Evolutionary conservation across 176 grass and related monocot species (phyloP).

Genomic region (Melocanna baccifera): DNA sequence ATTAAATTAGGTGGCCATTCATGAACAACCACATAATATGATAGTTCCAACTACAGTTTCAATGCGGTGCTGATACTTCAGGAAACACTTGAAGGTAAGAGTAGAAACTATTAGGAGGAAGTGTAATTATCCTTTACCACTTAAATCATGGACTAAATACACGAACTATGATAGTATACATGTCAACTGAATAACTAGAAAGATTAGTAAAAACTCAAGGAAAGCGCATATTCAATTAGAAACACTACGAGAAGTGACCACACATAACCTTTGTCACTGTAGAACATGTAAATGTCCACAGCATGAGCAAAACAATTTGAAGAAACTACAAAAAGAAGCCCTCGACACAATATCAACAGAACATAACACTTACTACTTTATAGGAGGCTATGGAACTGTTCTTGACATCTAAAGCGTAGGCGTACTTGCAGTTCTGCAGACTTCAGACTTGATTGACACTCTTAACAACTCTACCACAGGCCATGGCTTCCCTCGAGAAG

Average conservation of each 20-base stretch:
- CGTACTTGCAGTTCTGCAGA: not conserved
- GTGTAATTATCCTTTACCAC: not conserved
- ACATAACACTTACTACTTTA: not conserved
- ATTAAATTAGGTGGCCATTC: not conserved
- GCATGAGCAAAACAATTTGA: not conserved
- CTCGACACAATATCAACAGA: not conserved
- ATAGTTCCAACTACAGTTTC: not conserved
- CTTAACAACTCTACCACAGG: not conserved
- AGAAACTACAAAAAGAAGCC: not conserved
- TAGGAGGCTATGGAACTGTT: not conserved
- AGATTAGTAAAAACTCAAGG: not conserved
- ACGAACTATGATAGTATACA: not conserved
- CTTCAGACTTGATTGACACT: slow-evolving; percentile 1
- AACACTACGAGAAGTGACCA: not conserved
- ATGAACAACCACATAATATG: not conserved
- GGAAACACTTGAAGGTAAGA: not conserved
- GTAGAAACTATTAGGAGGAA: not conserved
- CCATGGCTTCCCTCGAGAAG: not conserved
- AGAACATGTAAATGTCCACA: not conserved
- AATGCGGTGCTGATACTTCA: not conserved
- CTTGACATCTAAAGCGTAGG: not conserved
- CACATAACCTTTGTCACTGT: not conserved
- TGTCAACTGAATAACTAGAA: not conserved
- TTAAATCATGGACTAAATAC: not conserved
- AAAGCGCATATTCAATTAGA: slow-evolving; percentile 1